Evolutionary conservation across 495 filamentous ascomycete genomes (phyloP).

Genomic region (Alectoria sarmentosa): DNA sequence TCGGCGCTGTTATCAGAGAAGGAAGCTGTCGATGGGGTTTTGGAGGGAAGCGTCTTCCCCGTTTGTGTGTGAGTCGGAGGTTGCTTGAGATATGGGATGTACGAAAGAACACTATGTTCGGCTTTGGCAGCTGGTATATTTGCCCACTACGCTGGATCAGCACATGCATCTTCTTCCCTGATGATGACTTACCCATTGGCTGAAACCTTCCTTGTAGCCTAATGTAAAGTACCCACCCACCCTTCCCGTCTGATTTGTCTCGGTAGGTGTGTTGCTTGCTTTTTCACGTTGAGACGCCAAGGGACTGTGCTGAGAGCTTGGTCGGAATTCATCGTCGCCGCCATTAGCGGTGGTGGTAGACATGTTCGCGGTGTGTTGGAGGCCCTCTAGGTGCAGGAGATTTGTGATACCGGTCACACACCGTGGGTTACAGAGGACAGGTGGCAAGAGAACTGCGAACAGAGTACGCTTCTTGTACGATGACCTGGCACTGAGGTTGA

Average conservation of each 20-base stretch:
- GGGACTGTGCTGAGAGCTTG: slow-evolving; percentile 39
- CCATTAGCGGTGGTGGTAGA: slow-evolving; percentile 19
- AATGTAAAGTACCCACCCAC: slow-evolving; percentile 61
- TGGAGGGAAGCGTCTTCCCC: slow-evolving; percentile 43
- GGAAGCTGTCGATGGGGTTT: slow-evolving; percentile 29
- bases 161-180: not conserved
- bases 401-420: not conserved
- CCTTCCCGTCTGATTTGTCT: slow-evolving; percentile 30
- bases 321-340: slow-evolving; percentile 30
- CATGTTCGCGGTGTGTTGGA: slow-evolving; percentile 1
- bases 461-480: not conserved
- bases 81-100: slow-evolving; percentile 75
- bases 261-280: slow-evolving; percentile 25
- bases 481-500: not conserved
- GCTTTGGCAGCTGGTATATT: slow-evolving; percentile 72
- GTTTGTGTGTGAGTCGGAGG: slow-evolving; percentile 64
- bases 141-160: slow-evolving; percentile 59
- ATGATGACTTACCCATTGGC: slow-evolving; percentile 62
- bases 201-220: slow-evolving; percentile 83
- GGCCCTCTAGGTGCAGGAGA: not conserved
- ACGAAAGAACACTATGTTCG: slow-evolving; percentile 84
- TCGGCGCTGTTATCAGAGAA: slow-evolving; percentile 36
- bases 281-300: slow-evolving; percentile 47
- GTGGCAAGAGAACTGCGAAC: not conserved
- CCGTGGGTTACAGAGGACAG: not conserved